Evolutionary conservation across 208 protist species (phyloP).

Genomic region (Acanthamoeba triangularis): DNA sequence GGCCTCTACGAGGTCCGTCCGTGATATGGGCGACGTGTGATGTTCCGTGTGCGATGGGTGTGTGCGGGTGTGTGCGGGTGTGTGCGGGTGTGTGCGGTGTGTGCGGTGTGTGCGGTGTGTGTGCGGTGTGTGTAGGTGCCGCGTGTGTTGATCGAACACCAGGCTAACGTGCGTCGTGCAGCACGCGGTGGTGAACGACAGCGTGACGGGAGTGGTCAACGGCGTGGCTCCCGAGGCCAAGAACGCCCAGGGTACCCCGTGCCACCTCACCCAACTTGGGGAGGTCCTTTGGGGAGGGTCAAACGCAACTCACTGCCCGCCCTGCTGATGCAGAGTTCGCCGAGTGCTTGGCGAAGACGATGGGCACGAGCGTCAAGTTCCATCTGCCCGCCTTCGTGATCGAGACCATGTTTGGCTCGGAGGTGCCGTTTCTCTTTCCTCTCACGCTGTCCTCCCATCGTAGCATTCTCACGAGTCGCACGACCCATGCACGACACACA

Average conservation of each 20-base stretch:
- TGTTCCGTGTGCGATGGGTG: too few relatives aligned
- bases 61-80: neutral
- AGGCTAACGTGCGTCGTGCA: neutral
- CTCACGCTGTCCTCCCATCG: too few relatives aligned
- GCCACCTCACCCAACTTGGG: too few relatives aligned
- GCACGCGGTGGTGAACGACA: conserved; percentile 21
- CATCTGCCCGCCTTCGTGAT: conserved; percentile 61
- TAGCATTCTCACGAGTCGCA: too few relatives aligned
- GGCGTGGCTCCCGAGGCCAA: conserved; percentile 40
- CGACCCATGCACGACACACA: too few relatives aligned
- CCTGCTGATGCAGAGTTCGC: conserved; percentile 74
- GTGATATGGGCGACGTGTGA: too few relatives aligned
- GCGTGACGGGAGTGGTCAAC: conserved; percentile 15
- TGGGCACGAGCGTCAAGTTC: conserved; percentile 54
- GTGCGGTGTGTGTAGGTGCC: neutral
- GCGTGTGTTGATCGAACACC: too few relatives aligned
- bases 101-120: too few relatives aligned
- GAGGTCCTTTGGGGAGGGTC: too few relatives aligned
- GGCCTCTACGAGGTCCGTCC: conserved; percentile 46
- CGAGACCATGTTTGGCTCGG: neutral
- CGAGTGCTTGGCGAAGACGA: neutral
- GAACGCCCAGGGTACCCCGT: conserved; percentile 62
- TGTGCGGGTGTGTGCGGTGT: neutral
- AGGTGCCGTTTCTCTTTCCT: neutral
- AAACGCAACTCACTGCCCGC: too few relatives aligned